Evolutionary conservation across 1,284 basidiomycete species (phyloP), one percentile per base, ranked within the genome.

Genomic region (Tausonia pullulans): DNA sequence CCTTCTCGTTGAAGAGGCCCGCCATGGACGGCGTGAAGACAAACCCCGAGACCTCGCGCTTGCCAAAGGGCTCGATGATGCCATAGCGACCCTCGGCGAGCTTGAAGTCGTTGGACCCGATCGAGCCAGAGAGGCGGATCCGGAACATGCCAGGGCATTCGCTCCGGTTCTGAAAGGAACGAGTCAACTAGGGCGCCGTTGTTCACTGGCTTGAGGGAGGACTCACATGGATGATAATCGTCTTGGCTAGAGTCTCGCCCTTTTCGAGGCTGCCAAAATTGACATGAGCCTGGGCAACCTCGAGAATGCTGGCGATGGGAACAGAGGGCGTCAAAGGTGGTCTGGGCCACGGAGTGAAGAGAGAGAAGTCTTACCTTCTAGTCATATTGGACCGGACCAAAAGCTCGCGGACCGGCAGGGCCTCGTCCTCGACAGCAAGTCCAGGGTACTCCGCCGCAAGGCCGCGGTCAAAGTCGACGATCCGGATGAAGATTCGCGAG

Each of bases 211-310:
- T 46, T 45, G 8, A 2, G 48, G 48, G 41, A 27, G 58, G 44
- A 70, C 71, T 69, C 59, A 72, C 72, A 65, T 75, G 74, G 54
- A 81, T 77, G 62, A 80, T 73, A 57, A 81, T 78, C 67, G 76
- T 78, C 66, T 78, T 76, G 52, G 77, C 74, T 68, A 78, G 79
- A 44, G 73, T 70, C 52, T 79, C 78, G 56, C 79, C 78, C 70
- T 79, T 79, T 59, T 81, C 78, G 68, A 79, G 76, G n/a, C 74
- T 73, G 1, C 79, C 79, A 70, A 81, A 80, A 70, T 81, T 80
- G 76, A 81, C 79, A 63, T 76, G 76, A 58, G 75, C 76, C 73
- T 80, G 79, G 54, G 78, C 78, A 13, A 81, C 75, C 68, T 81
- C 79, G 49, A 81, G 70, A 49, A 78, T 72, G 54, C 74, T 76